phyloP scores from a whole-genome alignment of 345 rosid genomes.

The Mercurialis annua region DNA sequence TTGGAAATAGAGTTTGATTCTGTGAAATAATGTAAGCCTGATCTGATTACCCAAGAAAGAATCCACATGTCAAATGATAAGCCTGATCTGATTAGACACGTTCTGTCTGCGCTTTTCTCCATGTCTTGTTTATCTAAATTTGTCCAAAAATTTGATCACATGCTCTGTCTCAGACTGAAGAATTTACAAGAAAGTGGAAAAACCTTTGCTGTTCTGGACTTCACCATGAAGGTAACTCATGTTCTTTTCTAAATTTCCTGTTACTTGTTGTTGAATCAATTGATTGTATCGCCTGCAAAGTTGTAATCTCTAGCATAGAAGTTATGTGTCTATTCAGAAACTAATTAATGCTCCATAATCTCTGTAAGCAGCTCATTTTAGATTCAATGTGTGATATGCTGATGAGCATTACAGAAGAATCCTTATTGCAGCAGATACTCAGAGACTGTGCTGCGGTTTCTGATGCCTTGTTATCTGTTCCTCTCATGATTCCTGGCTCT shows the following conservation, averaged over 20 bases:
- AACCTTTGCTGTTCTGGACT: constrained; percentile 44
- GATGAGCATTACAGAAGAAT: constrained; percentile 43
- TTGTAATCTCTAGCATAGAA: too few species aligned
- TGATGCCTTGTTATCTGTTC: constrained; percentile 47
- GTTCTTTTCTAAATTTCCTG: too few species aligned
- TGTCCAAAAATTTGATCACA: constrained; percentile 32
- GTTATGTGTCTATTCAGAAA: too few species aligned
- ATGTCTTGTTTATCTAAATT: constrained; percentile 42
- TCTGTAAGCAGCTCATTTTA: constrained; percentile 36
- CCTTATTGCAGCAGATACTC: constrained; percentile 38
- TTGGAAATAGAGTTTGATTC: too few species aligned
- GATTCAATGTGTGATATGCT: constrained; percentile 49
- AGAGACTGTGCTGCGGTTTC: constrained; percentile 40
- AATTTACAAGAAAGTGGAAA: constrained; percentile 35
- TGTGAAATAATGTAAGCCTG: constrained; percentile 45
- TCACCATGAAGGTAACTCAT: constrained; percentile 45
- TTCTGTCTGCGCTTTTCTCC: constrained; percentile 52
- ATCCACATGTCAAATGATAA: too few species aligned
- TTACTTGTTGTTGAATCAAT: too few species aligned
- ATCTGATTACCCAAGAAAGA: too few species aligned
- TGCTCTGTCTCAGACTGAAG: constrained; percentile 39
- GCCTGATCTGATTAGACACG: constrained; percentile 47
- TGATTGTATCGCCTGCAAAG: too few species aligned
- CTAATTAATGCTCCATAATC: background rate
- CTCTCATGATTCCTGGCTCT: constrained; percentile 54